Evolutionary conservation across 805 yeast species (phyloP).

Genomic region (Metschnikowia henanensis): DNA sequence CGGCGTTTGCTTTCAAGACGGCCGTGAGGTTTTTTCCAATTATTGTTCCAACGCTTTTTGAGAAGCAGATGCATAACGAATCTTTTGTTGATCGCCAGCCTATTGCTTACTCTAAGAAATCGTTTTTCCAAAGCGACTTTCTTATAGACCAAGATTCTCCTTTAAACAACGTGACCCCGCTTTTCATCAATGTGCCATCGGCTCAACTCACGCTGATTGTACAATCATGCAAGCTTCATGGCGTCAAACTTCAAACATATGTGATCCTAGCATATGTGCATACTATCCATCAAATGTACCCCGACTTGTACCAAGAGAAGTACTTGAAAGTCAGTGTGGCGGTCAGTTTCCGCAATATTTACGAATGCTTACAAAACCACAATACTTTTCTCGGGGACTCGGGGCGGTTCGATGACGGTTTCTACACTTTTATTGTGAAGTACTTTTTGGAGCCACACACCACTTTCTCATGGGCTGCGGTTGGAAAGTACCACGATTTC

Average conservation of each 20-base stretch:
- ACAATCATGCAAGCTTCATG: slow-evolving; percentile 3
- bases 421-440: slow-evolving; percentile 6
- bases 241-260: slow-evolving; percentile 9
- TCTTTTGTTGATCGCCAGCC: slow-evolving; percentile 8
- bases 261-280: slow-evolving; percentile 8
- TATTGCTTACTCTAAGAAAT: slow-evolving; percentile 4
- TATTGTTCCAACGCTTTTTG: slow-evolving; percentile 9
- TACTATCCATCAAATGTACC: slow-evolving; percentile 10
- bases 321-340: slow-evolving; percentile 10
- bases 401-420: slow-evolving; percentile 11
- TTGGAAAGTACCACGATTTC: slow-evolving; percentile 8
- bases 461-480: slow-evolving; percentile 9
- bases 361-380: slow-evolving; percentile 4
- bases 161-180: slow-evolving; percentile 1
- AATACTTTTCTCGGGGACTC: slow-evolving; percentile 6
- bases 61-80: slow-evolving; percentile 10
- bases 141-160: slow-evolving; percentile 6
- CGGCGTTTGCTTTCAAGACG: slow-evolving; percentile 4
- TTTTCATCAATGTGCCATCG: slow-evolving; percentile 6
- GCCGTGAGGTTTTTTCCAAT: slow-evolving; percentile 5
- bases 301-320: slow-evolving; percentile 5
- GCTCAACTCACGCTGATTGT: neutral
- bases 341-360: slow-evolving; percentile 10
- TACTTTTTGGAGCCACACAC: slow-evolving; percentile 9
- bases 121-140: slow-evolving; percentile 10